phyloP scores from a whole-genome alignment of 148 eudicot genomes.

The Arbutus unedo region DNA sequence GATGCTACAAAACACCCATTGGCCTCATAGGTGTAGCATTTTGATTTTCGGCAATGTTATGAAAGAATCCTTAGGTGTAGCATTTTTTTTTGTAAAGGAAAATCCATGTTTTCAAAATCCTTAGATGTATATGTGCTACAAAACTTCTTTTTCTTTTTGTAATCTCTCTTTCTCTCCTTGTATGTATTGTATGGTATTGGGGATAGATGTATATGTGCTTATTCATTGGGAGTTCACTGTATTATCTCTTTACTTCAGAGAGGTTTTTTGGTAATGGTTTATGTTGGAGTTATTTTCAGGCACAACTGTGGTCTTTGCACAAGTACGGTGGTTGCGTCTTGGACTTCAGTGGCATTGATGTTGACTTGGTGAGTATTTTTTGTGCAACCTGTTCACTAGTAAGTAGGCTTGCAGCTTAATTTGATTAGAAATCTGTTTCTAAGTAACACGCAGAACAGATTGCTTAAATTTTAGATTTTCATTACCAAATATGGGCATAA shows the following conservation, averaged over 20 bases:
- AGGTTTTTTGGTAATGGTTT: background rate
- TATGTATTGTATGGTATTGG: too few relatives aligned
- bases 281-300: slow-evolving; percentile 37
- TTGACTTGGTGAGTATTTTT: slow-evolving; percentile 47
- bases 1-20: too few relatives aligned
- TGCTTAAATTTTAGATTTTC: background rate
- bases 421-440: background rate
- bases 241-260: background rate
- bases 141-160: too few relatives aligned
- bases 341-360: slow-evolving; percentile 66
- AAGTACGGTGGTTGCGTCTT: slow-evolving; percentile 48
- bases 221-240: too few relatives aligned
- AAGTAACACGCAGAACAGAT: background rate
- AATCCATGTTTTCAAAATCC: too few relatives aligned
- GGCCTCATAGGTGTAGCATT: too few relatives aligned
- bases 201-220: too few relatives aligned
- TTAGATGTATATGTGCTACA: too few relatives aligned
- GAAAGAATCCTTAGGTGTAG: too few relatives aligned
- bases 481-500: background rate
- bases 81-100: too few relatives aligned
- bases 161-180: slow-evolving; percentile 7
- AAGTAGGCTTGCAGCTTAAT: slow-evolving; percentile 3
- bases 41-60: too few relatives aligned
- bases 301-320: slow-evolving; percentile 58
- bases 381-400: background rate